Evolutionary conservation across 306 rosid species (phyloP), one percentile per base, ranked within the genome.

Genomic region (Quercus rubra): DNA sequence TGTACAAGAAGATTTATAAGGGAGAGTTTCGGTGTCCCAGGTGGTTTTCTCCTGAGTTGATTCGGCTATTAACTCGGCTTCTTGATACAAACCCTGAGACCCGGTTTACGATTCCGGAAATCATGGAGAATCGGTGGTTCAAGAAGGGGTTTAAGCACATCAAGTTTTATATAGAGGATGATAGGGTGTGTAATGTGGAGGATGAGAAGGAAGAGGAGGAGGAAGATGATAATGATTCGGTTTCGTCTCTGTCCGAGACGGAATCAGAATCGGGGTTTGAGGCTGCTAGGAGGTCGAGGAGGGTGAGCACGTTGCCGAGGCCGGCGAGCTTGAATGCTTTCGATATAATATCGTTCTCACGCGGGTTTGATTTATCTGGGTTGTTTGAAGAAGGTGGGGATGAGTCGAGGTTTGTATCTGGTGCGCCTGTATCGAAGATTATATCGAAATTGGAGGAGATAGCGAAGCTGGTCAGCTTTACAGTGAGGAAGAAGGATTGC

Each of bases 51-150:
- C 88, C 93, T 25, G 92, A 92, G 49, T 91, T 94, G 1, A 77
- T 78, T 9, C 79, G 81, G 70, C 88, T 94, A 0, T 79, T 94
- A 0, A 25, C 76, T 0, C 85, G 90, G 1, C 91, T 94, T 33
- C 87, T 94, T 3, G 94, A 89, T 23, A 91, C 93, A 0, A 92
- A 92, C 30, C 98, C 97, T 0, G 93, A 90, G 1, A 85, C 94
- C 2, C 70, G 97, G 79, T 84, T 94, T 28, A 88, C 94, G 0
- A 89, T 94, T 25, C 94, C 93, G 2, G 97, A 91, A 11, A 89
- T 94, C 21, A 94, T 92, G 98, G 93, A 94, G 89, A 92, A 85
- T 31, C 81, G 75, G 85, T 94, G 98, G 98, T 94, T 94, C 72
- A 91, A 92, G 56, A 94, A 94, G 80, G 97, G 97, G 20, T 94